Evolutionary conservation across 2,329 filamentous ascomycete species (phyloP), one percentile per base, ranked within the genome.

Genomic region (Aspergillus chevalieri): DNA sequence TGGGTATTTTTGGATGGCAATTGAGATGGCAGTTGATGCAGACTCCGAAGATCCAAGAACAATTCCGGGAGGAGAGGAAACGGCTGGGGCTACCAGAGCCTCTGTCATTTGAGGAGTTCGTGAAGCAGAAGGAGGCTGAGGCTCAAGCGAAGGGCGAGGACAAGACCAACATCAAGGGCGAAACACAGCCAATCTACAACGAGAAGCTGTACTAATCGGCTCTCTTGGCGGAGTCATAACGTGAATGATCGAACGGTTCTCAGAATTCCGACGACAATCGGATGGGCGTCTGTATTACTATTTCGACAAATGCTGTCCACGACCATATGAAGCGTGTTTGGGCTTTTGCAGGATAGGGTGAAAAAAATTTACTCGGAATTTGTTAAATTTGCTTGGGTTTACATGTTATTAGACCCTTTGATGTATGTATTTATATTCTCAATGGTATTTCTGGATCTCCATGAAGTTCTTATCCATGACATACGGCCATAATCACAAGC

Each of bases 1-100:
- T 98, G 50, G 93, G 93, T 4, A 83, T 92, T 47, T 86, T 86
- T 57, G 93, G 93, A 6, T 98, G 93, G 93, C 82, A 85, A 60
- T 74, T 98, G 63, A 78, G 93, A 56, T 96, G 90, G 87, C 81
- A 87, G 54, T 76, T 98, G 53, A 89, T 96, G 85, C 88, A 92
- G 74, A 90, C 84, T 4, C 74, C 77, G 1, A 72, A 73, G 17
- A 79, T 94, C 46, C 82, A 84, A 66, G 78, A 79, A 57, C 76
- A 80, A 56, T 87, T 90, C 64, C 78, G 79, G 39, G 66, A 72
- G 45, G 78, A 95, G 74, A 77, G 89, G 52, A 72, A 75, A 50
- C 73, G 73, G 17, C 67, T 93, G 45, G 87, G 89, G 0, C 64
- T 95, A 51, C 77, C 79, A 4, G 73, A 78, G 21, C 71, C 74